Evolutionary conservation across 192 early-diverging fungal genomes (phyloP).

Genomic region (Podochytrium sp.): DNA sequence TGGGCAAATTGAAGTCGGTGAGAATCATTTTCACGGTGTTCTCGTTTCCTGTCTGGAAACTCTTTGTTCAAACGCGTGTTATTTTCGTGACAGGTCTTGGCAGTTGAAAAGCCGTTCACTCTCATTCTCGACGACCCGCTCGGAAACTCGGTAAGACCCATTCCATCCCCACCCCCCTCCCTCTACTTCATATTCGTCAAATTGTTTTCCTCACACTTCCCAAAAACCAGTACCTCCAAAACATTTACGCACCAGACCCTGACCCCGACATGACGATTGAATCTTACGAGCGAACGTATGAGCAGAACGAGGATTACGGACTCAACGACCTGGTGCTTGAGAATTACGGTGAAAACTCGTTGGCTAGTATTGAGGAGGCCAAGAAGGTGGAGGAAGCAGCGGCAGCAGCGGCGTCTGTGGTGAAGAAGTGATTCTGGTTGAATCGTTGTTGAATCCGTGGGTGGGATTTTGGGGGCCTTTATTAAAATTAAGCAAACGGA

Average conservation of each 20-base stretch:
- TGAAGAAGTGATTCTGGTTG: too few relatives aligned
- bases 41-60: not conserved
- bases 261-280: slow-evolving; percentile 91
- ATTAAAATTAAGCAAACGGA: too few relatives aligned
- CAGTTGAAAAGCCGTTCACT: slow-evolving; percentile 53
- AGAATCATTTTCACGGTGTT: slow-evolving; percentile 49
- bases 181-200: not conserved
- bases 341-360: slow-evolving; percentile 61
- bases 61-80: slow-evolving; percentile 24
- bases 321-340: slow-evolving; percentile 88
- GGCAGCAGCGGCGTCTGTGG: too few relatives aligned
- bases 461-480: too few relatives aligned
- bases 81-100: too few relatives aligned
- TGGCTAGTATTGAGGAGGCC: not conserved
- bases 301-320: slow-evolving; percentile 86
- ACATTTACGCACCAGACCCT: slow-evolving; percentile 90
- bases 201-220: slow-evolving; percentile 8
- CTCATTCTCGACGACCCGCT: slow-evolving; percentile 91
- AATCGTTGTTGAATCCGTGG: too few relatives aligned
- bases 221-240: slow-evolving; percentile 51
- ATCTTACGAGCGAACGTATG: slow-evolving; percentile 81
- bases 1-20: slow-evolving; percentile 71
- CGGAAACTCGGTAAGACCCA: slow-evolving; percentile 64
- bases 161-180: slow-evolving; percentile 4
- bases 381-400: not conserved